Base-by-base conservation (phyloP, 495 filamentous ascomycete species). In the Bombardia bombarda region DNA sequence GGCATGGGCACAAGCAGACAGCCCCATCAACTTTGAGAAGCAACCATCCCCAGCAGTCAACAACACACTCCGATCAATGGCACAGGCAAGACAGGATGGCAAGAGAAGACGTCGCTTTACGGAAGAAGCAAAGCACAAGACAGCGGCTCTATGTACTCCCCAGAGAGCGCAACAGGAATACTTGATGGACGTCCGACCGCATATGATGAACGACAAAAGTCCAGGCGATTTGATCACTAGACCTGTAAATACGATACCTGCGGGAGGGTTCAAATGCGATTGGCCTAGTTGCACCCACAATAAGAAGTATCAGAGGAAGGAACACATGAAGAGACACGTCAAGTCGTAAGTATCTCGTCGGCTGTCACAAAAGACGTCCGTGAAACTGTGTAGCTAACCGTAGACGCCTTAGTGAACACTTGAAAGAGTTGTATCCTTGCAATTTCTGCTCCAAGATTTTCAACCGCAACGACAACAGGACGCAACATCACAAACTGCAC, bases 241-340 rank as follows among this genome's bases (percentile, higher is more conserved):
- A n/a, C n/a, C n/a, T n/a, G 38, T 36, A 28, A 54, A 50, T 49
- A 49, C 37, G 32, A 55, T 57, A 23, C 49, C 48, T 8, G 46
- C 46, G 5, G 51, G 46, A 22, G 30, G 32, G 14, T 42, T 43
- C 25, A 23, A 13, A 16, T 58, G 56, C 43, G 31, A 49, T n/a
- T 53, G 14, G 25, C 42, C 32, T 7, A 32, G 42, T 22, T 57
- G 69, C 52, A 18, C 19, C 6, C 13, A n/a, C 31, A 70, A 71
- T 47, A 68, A 64, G 0, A 61, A 64, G 1, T 80, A 81, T 53
- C 79, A 78, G 65, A 58, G 77, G 40, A 71, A 72, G 43, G 79
- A 83, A 37, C 79, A 83, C 46, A 50, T 79, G 3, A 79, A 81
- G 58, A 63, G 78, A 14, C 79, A 83, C 50, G 67, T 71, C 54